Percentiles rank a stretch among this genome's conserved stretches.
phyloP scores from a whole-genome alignment of 2,329 filamentous ascomycete species.

The Beauveria rudraprayagi region DNA sequence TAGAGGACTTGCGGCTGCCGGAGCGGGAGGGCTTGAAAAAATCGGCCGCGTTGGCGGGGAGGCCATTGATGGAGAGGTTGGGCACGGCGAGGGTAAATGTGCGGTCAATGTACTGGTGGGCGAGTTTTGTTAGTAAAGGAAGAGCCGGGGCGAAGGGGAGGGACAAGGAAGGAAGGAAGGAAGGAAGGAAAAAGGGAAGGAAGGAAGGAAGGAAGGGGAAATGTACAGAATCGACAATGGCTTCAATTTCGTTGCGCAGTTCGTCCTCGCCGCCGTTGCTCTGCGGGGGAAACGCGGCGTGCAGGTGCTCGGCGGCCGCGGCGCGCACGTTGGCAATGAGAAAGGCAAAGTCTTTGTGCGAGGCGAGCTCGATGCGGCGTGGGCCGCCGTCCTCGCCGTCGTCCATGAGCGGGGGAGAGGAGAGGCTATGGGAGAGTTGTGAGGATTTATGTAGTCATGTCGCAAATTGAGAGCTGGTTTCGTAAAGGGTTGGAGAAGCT shows the following conservation, averaged over 20 bases:
- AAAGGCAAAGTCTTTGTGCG: slow-evolving; percentile 63
- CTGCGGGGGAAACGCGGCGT: slow-evolving; percentile 61
- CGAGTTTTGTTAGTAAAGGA: not conserved
- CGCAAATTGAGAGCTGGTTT: too few relatives aligned
- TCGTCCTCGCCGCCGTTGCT: slow-evolving; percentile 44
- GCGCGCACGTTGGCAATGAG: slow-evolving; percentile 61
- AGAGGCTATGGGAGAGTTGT: not conserved
- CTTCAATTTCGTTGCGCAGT: slow-evolving; percentile 50
- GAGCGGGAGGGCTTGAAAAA: slow-evolving; percentile 26
- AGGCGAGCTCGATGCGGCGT: slow-evolving; percentile 73
- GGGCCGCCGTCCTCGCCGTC: slow-evolving; percentile 37
- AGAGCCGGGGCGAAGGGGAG: too few relatives aligned
- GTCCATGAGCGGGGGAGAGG: not conserved
- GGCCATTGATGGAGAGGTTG: slow-evolving; percentile 57
- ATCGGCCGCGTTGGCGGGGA: slow-evolving; percentile 35
- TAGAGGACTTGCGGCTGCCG: slow-evolving; percentile 16
- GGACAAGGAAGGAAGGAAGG: not conserved
- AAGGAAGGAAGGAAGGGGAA: not conserved
- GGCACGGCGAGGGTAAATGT: slow-evolving; percentile 51
- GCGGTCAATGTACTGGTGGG: slow-evolving; percentile 51
- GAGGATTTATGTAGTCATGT: too few relatives aligned
- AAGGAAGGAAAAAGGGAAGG: not conserved
- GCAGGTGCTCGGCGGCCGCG: slow-evolving; percentile 59
- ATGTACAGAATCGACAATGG: slow-evolving; percentile 49
- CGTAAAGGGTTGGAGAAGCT: too few relatives aligned